Conservation (phyloP, 2,329 filamentous ascomycete species). For the Chrysoporthe deuterocubensis region DNA sequence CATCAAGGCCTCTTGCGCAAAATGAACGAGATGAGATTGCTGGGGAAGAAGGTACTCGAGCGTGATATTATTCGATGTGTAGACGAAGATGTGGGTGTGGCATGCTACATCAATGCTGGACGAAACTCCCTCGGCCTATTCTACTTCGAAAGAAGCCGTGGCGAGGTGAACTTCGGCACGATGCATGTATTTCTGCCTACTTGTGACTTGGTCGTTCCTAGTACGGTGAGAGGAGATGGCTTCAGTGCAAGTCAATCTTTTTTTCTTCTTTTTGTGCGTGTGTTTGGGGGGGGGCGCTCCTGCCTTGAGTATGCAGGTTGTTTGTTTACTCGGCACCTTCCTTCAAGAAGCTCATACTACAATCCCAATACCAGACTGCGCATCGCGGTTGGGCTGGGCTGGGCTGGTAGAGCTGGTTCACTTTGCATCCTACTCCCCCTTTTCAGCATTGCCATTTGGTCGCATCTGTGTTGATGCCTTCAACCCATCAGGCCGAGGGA, state of each 20-base stretch:
- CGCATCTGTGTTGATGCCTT: background rate
- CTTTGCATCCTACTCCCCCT: background rate
- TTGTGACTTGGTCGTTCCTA: background rate
- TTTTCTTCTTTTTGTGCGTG: too few species aligned
- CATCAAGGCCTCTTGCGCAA: too few species aligned
- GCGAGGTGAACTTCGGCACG: background rate
- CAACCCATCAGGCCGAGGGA: background rate
- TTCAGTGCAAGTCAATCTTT: background rate
- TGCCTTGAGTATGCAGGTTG: background rate
- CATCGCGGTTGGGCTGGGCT: too few species aligned
- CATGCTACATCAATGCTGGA: background rate
- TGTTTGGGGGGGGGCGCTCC: background rate
- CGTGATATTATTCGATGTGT: background rate
- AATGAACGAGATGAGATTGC: background rate
- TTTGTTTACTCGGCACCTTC: conserved; percentile 3
- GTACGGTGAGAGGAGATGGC: background rate
- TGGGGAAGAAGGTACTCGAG: background rate
- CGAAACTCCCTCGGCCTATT: background rate
- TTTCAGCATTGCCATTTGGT: too few species aligned
- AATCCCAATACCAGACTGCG: background rate
- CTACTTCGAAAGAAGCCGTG: background rate
- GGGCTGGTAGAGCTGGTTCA: background rate
- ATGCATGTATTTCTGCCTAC: background rate
- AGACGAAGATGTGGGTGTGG: background rate
- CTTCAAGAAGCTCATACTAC: background rate